Base-by-base conservation (phyloP, 2,329 filamentous ascomycete species). In the Fusarium devonianum region DNA sequence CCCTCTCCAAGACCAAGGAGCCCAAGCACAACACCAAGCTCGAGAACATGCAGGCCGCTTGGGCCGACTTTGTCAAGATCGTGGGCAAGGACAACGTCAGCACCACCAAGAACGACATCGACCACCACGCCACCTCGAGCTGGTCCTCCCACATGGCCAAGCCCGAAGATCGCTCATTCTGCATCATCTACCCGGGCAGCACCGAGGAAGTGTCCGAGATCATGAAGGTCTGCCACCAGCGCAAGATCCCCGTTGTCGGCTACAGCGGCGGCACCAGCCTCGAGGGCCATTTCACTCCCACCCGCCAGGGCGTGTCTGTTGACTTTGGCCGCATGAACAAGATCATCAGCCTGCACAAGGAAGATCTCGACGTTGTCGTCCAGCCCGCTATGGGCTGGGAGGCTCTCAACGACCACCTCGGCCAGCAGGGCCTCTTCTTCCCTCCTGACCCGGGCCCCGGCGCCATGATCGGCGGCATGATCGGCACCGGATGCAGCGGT, bases 381-480 rank as follows among this genome's bases (percentile, higher is more conserved):
- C 88, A 91, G 71, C 88, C 88, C 5, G 92, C 89, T 2, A 83
- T 96, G 8, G 90, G 90, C 10, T 97, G 92, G 92, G 90, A 96
- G 73, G 69, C 80, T 7, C 77, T 97, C 28, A 96, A 96, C 67
- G 90, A 94, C 65, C 79, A 87, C 55, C 79, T 97, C 13, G 78
- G 76, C 6, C 78, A 85, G 37, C 78, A 90, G 51, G 88, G 88
- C 19, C 81, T 97, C 4, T 96, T 96, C 78, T 96, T 96, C 74
- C 92, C 92, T 16, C 92, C 91, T 1, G 92, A 96, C 70, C 92
- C 92, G 13, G 92, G 92, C 42, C 92, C 92, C 41, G 91, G 92
- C 13, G 92, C 92, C 53, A 90, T 90, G 86, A 96, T 97, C 63
- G 92, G 92, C 48, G 92, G 92, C 45, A 92, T 92, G 88, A 84